Evolutionary conservation across 2,329 filamentous ascomycete species (phyloP).

Genomic region (Aspergillus brasiliensis): DNA sequence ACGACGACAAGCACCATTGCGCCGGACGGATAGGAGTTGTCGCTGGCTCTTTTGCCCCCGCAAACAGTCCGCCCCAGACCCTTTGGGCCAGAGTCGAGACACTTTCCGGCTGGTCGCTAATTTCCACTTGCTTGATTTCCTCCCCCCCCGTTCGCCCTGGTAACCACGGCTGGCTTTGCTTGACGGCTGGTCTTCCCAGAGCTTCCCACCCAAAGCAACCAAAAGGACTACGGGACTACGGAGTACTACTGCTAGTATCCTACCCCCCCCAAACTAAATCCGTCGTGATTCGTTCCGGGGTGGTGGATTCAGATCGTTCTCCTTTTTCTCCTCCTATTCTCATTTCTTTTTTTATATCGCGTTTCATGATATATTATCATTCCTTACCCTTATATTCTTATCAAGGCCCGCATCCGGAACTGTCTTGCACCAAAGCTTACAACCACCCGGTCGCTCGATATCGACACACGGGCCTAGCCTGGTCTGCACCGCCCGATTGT

Average conservation of each 20-base stretch:
- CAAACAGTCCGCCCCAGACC: constrained; percentile 32
- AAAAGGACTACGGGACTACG: too few relatives aligned
- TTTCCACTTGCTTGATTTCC: not conserved
- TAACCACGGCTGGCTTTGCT: constrained; percentile 23
- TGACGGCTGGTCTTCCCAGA: too few relatives aligned
- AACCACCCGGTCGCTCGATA: constrained; percentile 12
- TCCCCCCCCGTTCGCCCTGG: constrained; percentile 31
- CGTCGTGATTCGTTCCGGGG: constrained; percentile 8
- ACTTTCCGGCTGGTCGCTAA: constrained; percentile 2
- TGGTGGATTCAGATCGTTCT: constrained; percentile 9
- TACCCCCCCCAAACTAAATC: not conserved
- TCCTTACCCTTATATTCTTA: constrained; percentile 11
- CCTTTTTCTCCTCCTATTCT: constrained; percentile 12
- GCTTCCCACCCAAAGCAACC: too few relatives aligned
- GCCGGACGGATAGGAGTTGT: not conserved
- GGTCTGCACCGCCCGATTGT: constrained; percentile 19
- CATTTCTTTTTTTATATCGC: constrained; percentile 10
- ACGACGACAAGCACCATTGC: not conserved
- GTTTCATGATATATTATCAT: constrained; percentile 5
- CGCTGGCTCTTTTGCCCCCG: constrained; percentile 22
- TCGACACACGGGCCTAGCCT: constrained; percentile 17
- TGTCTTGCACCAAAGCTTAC: not conserved
- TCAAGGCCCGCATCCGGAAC: constrained; percentile 11
- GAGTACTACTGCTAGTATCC: constrained; percentile 8
- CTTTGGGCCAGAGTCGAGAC: constrained; percentile 2